phyloP scores from a whole-genome alignment of 148 eudicot genomes.

The Camellia sinensis region DNA sequence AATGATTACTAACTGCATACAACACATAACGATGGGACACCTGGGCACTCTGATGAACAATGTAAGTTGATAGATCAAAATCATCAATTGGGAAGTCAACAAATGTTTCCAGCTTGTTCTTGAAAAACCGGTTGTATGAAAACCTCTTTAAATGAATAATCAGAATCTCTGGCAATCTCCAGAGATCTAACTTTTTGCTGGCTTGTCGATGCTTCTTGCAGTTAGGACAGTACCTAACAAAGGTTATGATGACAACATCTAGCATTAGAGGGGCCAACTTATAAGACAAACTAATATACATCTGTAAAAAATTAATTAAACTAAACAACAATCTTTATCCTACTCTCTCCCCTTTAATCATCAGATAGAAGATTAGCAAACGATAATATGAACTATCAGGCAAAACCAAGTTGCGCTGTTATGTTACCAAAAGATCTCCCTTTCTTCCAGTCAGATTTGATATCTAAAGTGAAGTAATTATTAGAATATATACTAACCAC shows the following conservation, averaged over 20 bases:
- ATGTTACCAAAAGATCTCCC: neutral
- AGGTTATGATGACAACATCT: neutral
- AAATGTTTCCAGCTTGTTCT: constrained; percentile 73
- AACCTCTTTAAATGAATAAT: constrained; percentile 89
- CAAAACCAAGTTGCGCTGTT: neutral
- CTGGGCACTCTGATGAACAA: constrained; percentile 36
- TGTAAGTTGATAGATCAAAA: constrained; percentile 56
- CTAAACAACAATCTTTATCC: neutral
- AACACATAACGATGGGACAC: constrained; percentile 46
- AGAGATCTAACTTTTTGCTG: constrained; percentile 79
- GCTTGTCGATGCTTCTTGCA: constrained; percentile 81
- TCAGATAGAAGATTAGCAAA: constrained; percentile 9
- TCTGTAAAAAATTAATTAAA: neutral
- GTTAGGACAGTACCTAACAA: constrained; percentile 68
- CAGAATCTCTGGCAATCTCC: constrained; percentile 87
- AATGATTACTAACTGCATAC: constrained; percentile 77
- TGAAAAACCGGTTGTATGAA: constrained; percentile 55
- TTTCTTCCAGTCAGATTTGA: neutral
- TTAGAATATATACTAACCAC: constrained; percentile 41
- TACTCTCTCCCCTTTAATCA: neutral
- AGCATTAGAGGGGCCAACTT: constrained; percentile 11
- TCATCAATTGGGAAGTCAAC: constrained; percentile 80
- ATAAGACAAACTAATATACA: neutral
- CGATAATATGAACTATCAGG: neutral
- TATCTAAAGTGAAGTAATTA: neutral